Conservation (phyloP, 192 early-diverging fungal species). For the Podila epicladia region DNA sequence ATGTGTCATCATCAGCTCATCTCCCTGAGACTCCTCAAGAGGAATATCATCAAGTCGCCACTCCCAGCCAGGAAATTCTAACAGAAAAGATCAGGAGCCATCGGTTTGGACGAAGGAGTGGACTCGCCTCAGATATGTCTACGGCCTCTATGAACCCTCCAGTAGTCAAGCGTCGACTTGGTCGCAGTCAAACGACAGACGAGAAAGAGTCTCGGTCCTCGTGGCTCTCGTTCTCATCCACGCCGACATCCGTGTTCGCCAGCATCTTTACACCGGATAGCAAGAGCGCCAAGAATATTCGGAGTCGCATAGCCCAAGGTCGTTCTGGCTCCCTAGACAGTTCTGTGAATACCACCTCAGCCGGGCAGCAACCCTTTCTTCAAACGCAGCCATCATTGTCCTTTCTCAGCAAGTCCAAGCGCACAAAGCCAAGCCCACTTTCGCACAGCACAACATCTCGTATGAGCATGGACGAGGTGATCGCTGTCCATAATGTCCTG, state of each 20-base stretch:
- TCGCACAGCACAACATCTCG: background rate
- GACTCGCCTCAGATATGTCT: background rate
- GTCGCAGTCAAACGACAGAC: background rate
- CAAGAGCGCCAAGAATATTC: background rate
- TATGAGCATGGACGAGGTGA: background rate
- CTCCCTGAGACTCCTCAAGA: no score
- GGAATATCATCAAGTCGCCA: no score
- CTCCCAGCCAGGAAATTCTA: background rate
- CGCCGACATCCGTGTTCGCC: constrained; percentile 22
- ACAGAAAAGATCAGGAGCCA: background rate
- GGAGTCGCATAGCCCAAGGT: background rate
- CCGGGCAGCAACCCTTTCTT: background rate
- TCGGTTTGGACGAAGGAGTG: background rate
- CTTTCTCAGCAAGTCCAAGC: background rate
- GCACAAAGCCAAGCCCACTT: background rate
- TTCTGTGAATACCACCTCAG: no score
- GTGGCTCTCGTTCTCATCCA: constrained; percentile 39
- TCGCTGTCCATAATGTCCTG: background rate
- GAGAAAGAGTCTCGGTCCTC: constrained; percentile 19
- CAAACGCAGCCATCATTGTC: background rate
- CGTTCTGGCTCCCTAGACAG: background rate
- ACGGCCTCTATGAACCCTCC: background rate
- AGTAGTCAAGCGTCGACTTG: no score
- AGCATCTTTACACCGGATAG: constrained; percentile 10
- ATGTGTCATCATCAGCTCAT: no score